phyloP scores from a whole-genome alignment of 2,329 filamentous ascomycete species.

The Aspergillus sojae region DNA sequence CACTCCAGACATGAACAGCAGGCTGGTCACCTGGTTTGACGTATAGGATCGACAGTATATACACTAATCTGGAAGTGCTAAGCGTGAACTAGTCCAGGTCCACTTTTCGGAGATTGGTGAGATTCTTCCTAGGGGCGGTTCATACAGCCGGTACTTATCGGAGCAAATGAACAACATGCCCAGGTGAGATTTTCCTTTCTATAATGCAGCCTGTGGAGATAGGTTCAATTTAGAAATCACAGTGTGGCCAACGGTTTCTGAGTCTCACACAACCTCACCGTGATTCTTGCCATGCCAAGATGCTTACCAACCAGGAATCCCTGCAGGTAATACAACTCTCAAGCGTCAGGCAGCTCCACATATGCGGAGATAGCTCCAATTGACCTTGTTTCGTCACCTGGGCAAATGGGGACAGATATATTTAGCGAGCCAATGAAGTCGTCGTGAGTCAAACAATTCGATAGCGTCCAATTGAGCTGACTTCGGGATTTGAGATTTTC shows the following conservation, averaged over 20 bases:
- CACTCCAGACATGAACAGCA: not conserved
- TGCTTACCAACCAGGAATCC: not conserved
- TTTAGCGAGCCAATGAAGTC: not conserved
- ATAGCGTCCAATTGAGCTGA: not conserved
- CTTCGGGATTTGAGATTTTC: not conserved
- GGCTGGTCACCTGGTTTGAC: not conserved
- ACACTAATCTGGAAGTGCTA: not conserved
- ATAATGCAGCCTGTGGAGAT: not conserved
- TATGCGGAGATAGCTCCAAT: not conserved
- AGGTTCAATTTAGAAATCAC: not conserved
- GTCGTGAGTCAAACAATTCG: not conserved
- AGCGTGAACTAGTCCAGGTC: not conserved
- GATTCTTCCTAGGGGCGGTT: not conserved
- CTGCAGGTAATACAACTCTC: not conserved
- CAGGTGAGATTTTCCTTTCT: not conserved
- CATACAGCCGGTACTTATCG: not conserved
- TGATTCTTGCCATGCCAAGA: not conserved
- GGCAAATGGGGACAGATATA: not conserved
- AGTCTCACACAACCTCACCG: not conserved
- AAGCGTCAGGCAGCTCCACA: not conserved
- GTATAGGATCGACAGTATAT: not conserved
- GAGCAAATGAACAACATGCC: not conserved
- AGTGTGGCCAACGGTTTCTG: not conserved
- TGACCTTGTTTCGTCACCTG: not conserved
- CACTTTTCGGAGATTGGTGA: not conserved